Conservation (phyloP, 768 basidiomycete species). For the Leccinum subgranulosum region DNA sequence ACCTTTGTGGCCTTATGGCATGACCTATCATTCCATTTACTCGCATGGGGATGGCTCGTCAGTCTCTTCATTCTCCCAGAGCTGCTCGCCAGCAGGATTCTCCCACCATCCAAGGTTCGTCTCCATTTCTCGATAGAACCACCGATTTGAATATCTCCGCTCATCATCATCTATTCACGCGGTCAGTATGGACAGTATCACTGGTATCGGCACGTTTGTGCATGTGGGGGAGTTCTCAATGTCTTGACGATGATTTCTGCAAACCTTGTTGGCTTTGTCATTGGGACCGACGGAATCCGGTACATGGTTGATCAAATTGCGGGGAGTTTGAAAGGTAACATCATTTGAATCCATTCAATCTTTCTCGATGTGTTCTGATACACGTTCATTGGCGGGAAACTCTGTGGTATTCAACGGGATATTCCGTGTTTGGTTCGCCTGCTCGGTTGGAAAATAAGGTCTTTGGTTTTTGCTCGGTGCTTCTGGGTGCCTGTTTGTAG, state of each 20-base stretch:
- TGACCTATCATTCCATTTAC: conserved; percentile 79
- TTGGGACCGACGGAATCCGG: conserved; percentile 76
- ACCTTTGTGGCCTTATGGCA: conserved; percentile 99
- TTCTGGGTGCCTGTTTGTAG: conserved; percentile 69
- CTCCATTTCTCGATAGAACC: neutral
- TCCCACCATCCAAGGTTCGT: conserved; percentile 64
- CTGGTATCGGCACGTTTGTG: conserved; percentile 90
- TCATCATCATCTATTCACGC: neutral
- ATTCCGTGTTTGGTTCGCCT: neutral
- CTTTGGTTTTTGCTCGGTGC: conserved; percentile 61
- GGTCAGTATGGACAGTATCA: conserved; percentile 57
- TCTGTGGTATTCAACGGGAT: neutral
- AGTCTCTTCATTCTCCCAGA: conserved; percentile 90
- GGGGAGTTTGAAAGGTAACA: conserved; percentile 62
- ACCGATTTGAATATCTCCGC: neutral
- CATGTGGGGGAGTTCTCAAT: conserved; percentile 79
- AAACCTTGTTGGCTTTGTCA: conserved; percentile 93
- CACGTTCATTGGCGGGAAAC: neutral
- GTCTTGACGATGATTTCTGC: conserved; percentile 87
- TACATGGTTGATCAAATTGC: conserved; percentile 64
- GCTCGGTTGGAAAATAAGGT: conserved; percentile 39
- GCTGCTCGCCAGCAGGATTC: conserved; percentile 52
- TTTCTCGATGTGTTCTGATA: conserved; percentile 1
- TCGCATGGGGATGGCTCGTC: conserved; percentile 97
- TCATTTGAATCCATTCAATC: neutral